Percentiles rank a stretch among this genome's conserved stretches.
Conservation (phyloP, 2,329 filamentous ascomycete species). For the Aphanoascus verrucosus region DNA sequence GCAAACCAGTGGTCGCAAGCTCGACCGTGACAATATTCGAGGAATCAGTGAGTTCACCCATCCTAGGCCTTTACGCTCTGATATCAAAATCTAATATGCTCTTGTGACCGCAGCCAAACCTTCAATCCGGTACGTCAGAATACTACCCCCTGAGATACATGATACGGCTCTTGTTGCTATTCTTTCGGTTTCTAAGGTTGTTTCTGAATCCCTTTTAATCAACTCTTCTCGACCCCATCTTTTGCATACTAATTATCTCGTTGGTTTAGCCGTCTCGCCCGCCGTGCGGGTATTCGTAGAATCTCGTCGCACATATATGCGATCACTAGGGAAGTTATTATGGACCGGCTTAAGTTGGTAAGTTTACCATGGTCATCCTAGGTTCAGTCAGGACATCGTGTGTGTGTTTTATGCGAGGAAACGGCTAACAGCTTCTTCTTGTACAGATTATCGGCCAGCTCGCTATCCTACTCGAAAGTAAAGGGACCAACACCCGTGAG, state of each 20-base stretch:
- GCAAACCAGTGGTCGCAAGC: conserved; percentile 9
- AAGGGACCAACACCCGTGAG: conserved; percentile 7
- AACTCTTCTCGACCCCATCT: background rate
- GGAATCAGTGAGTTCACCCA: conserved; percentile 23
- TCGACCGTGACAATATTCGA: conserved; percentile 20
- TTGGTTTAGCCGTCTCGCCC: conserved; percentile 26
- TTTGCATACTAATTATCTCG: background rate
- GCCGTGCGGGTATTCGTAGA: conserved; percentile 26
- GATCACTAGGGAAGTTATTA: conserved; percentile 19
- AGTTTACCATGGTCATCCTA: conserved; percentile 8
- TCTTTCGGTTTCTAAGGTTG: no score
- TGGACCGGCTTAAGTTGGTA: conserved; percentile 19
- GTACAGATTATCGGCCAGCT: conserved; percentile 21
- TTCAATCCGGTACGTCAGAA: conserved; percentile 22
- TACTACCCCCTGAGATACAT: no score
- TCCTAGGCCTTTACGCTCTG: background rate
- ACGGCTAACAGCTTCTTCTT: background rate
- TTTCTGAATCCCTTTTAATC: background rate
- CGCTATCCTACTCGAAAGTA: conserved; percentile 19
- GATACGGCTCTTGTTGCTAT: no score
- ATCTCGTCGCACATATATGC: conserved; percentile 26
- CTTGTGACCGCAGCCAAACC: conserved; percentile 19
- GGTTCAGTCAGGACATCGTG: background rate
- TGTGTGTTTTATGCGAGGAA: background rate
- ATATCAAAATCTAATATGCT: background rate